A percentile compares a stretch with the other conserved stretches of the same genome.
Evolutionary conservation across 352 stramenopile species (phyloP).

Genomic region (Phytophthora idaei): DNA sequence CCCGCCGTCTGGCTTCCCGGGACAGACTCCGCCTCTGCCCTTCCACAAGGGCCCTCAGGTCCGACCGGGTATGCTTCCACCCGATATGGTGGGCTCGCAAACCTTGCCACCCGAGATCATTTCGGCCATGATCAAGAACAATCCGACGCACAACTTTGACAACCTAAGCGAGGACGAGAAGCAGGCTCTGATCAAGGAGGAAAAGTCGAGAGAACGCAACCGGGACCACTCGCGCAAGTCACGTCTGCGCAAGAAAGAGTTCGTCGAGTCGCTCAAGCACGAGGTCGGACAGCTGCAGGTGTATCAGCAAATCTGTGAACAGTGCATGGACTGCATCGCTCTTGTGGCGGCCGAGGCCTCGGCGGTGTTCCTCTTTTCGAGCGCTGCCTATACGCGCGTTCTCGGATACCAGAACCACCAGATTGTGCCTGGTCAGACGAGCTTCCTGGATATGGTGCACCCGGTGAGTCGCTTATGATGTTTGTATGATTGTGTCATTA

Average conservation of each 20-base stretch:
- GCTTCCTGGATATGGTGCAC: conserved; percentile 86
- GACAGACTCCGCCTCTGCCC: conserved; percentile 41
- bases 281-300: conserved; percentile 85
- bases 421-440: conserved; percentile 73
- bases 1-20: conserved; percentile 52
- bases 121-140: conserved; percentile 85
- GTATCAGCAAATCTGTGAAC: conserved; percentile 87
- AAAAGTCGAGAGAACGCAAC: conserved; percentile 92
- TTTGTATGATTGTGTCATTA: conserved; percentile 10
- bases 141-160: conserved; percentile 66
- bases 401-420: conserved; percentile 82
- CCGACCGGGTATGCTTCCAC: conserved; percentile 27
- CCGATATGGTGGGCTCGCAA: conserved; percentile 68
- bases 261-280: conserved; percentile 93
- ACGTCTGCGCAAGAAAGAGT: conserved; percentile 94
- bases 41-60: conserved; percentile 54
- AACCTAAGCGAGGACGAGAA: conserved; percentile 85
- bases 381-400: conserved; percentile 68
- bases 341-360: conserved; percentile 70
- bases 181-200: conserved; percentile 78
- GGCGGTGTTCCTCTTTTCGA: conserved; percentile 72
- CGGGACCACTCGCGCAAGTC: conserved; percentile 96
- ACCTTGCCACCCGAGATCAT: conserved; percentile 83
- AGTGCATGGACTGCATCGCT: conserved; percentile 81
- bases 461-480: conserved; percentile 47